Evolutionary conservation across 768 basidiomycete species (phyloP), one percentile per base, ranked within the genome.

Genomic region (Panaeolus cyanescens): DNA sequence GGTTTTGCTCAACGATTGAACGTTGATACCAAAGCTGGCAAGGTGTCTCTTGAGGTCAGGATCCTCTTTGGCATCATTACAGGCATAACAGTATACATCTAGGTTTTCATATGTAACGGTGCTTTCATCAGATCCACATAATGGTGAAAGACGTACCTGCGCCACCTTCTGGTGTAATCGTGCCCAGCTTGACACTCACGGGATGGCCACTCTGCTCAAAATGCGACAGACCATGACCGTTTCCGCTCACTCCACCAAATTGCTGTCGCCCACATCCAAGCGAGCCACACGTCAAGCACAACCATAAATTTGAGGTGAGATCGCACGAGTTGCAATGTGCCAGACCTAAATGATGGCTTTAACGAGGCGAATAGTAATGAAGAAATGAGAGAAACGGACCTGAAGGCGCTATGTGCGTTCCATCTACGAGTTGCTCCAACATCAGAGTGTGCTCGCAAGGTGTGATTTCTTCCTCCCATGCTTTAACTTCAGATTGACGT

Each of bases 21-120:
- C 86, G 62, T 94, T 90, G 72, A 99, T 96, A 0, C 94, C 95
- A 62, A 98, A 97, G 22, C 82, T 82, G 0, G 85, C 73, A 2
- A 99, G 82, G 75, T 99, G 96, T 0, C 69, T 62, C 0, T 86
- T 79, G 9, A 99, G 73, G 6, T 90, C 85, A 0, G 90, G 92
- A 69, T 97, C 94, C 4, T 89, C 69, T 67, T 84, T 88, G 1
- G 91, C 81, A 64, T 98, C 96, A 65, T 96, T 84, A 72, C 96
- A 99, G 0, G 79, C 71, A 70, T 99, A 99, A 72, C 97, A 99
- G 71, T 96, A 96, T 33, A 98, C 85, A 68, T 99, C 96, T 93
- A 40, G 3, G 12, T 7, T 39, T 34, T 0, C 20, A n/a, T 17
- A 22, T 19, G 32, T 33, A 17, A 31, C 13, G 25, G 31, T 40